phyloP scores from a whole-genome alignment of 148 eudicot species.

The Nepenthes gracilis region DNA sequence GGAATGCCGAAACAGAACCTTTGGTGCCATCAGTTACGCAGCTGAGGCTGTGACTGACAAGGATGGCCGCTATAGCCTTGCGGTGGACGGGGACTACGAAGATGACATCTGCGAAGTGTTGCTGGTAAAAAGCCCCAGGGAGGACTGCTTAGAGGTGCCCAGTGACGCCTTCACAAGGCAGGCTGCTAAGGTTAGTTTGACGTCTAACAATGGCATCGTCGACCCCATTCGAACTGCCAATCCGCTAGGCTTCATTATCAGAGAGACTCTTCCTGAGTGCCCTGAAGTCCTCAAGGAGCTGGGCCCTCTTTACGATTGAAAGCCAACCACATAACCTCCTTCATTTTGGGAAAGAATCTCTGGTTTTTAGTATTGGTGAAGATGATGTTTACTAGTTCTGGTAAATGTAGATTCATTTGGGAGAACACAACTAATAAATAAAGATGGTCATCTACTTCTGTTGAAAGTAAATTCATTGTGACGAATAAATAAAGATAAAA shows the following conservation, averaged over 20 bases:
- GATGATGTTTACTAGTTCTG: too few species aligned
- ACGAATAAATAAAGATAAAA: too few species aligned
- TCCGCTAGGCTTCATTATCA: constrained; percentile 39
- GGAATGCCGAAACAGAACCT: constrained; percentile 27
- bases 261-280: constrained; percentile 25
- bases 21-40: constrained; percentile 12
- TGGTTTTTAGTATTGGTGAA: too few species aligned
- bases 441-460: too few species aligned
- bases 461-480: too few species aligned
- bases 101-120: constrained; percentile 33
- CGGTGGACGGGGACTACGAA: constrained; percentile 36
- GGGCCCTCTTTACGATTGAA: too few species aligned
- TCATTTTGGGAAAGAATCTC: too few species aligned
- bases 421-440: too few species aligned
- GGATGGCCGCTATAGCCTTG: constrained; percentile 24
- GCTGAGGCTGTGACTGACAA: constrained; percentile 26
- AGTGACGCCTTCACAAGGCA: constrained; percentile 6
- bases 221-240: constrained; percentile 28
- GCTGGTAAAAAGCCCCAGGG: constrained; percentile 25
- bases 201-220: constrained; percentile 41
- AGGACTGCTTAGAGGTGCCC: constrained; percentile 32
- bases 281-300: constrained; percentile 31
- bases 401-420: too few species aligned
- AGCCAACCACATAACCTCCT: too few species aligned
- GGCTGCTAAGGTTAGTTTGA: constrained; percentile 26